Percentiles rank a stretch among this genome's conserved stretches.
Evolutionary conservation across 192 early-diverging fungal species (phyloP).

Genomic region (Coemansia aciculifera): DNA sequence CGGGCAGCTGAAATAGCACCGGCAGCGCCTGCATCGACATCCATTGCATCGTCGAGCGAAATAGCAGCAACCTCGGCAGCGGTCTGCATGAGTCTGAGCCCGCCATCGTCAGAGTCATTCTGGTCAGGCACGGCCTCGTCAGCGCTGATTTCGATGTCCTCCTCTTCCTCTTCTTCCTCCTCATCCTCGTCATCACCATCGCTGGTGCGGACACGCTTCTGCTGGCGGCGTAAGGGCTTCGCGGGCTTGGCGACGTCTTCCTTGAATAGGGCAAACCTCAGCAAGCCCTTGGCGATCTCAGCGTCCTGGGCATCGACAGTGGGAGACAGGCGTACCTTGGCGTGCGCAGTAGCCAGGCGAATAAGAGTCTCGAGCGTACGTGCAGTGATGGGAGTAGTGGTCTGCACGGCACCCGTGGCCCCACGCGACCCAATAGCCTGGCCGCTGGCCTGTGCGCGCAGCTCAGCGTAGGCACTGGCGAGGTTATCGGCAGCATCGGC

Average conservation of each 20-base stretch:
- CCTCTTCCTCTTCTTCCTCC: background rate
- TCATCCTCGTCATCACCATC: conserved; percentile 26
- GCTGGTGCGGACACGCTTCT: conserved; percentile 50
- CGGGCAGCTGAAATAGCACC: conserved; percentile 20
- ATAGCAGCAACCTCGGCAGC: background rate
- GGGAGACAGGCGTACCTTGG: conserved; percentile 84
- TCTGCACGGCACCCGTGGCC: conserved; percentile 69
- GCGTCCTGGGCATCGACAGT: conserved; percentile 83
- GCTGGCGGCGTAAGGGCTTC: conserved; percentile 21
- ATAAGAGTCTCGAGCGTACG: conserved; percentile 98
- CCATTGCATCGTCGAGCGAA: background rate
- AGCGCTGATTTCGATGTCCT: background rate
- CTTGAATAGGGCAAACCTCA: conserved; percentile 91
- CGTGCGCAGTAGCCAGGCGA: conserved; percentile 94
- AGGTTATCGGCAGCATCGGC: conserved; percentile 83
- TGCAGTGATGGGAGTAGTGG: conserved; percentile 95
- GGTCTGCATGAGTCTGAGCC: conserved; percentile 13
- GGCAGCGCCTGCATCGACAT: conserved; percentile 17
- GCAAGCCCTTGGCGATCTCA: conserved; percentile 75
- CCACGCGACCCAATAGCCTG: conserved; percentile 27
- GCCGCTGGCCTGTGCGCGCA: conserved; percentile 74
- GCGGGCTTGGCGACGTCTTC: conserved; percentile 60
- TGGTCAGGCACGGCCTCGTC: background rate
- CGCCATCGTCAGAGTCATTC: background rate
- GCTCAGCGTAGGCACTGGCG: conserved; percentile 74